A percentile compares a stretch with the other conserved stretches of the same genome.
Conservation (phyloP, 2,329 filamentous ascomycete genomes). For the Leptographium procerum region DNA sequence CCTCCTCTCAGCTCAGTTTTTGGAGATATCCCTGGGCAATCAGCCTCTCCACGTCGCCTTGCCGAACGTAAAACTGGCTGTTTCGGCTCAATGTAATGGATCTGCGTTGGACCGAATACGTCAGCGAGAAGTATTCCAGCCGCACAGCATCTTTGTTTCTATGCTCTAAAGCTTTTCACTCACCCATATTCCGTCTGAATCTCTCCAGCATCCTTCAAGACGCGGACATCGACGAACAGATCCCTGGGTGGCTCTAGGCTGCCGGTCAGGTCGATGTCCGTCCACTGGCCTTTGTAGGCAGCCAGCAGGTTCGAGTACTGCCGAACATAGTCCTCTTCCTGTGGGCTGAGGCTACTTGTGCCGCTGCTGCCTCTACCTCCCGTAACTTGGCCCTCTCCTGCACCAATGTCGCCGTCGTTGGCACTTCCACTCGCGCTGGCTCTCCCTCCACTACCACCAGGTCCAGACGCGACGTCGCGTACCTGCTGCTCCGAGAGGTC, state of each 20-base stretch:
- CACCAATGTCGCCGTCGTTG: neutral
- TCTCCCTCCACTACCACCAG: conserved; percentile 19
- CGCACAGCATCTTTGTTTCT: neutral
- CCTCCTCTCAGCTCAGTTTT: conserved; percentile 58
- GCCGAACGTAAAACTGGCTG: conserved; percentile 92
- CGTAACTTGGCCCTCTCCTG: neutral
- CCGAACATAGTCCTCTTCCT: conserved; percentile 92
- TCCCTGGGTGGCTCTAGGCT: conserved; percentile 89
- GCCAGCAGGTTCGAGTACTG: conserved; percentile 85
- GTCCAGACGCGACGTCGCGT: conserved; percentile 25
- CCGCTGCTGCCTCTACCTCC: conserved; percentile 24
- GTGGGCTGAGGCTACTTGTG: conserved; percentile 76
- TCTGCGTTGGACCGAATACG: conserved; percentile 31
- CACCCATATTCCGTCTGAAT: conserved; percentile 99
- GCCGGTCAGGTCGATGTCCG: conserved; percentile 89
- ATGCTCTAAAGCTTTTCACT: conserved; percentile 17
- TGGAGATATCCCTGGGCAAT: conserved; percentile 94
- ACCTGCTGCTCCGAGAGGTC: conserved; percentile 54
- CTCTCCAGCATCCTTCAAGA: conserved; percentile 92
- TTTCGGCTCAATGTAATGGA: conserved; percentile 96
- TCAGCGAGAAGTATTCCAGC: neutral
- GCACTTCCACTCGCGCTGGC: conserved; percentile 21
- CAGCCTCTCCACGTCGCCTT: conserved; percentile 87
- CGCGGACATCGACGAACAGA: conserved; percentile 91
- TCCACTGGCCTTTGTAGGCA: conserved; percentile 98